Evolutionary conservation across 371 early-diverging fungal species (phyloP).

Genomic region (Zychaea mexicana): DNA sequence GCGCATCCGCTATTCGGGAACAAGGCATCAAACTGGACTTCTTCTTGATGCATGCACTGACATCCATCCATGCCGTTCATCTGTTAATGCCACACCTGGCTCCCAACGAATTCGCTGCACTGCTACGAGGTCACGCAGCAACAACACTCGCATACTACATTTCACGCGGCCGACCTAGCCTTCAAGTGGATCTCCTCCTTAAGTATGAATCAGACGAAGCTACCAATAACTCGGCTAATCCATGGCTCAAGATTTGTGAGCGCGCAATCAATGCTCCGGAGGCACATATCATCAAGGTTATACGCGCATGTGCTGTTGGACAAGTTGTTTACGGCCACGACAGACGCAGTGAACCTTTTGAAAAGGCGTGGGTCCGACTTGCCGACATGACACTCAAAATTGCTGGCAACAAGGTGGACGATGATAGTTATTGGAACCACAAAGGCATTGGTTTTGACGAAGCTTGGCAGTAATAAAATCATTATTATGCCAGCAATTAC

Average conservation of each 20-base stretch:
- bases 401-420: constrained; percentile 20
- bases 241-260: constrained; percentile 50
- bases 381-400: constrained; percentile 43
- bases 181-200: constrained; percentile 37
- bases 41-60: constrained; percentile 58
- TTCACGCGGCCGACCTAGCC: constrained; percentile 41
- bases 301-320: constrained; percentile 47
- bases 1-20: constrained; percentile 34
- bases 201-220: constrained; percentile 20
- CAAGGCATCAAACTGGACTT: constrained; percentile 41
- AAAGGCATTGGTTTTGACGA: constrained; percentile 44
- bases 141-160: constrained; percentile 39
- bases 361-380: constrained; percentile 28
- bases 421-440: constrained; percentile 32
- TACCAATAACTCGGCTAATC: constrained; percentile 23
- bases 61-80: constrained; percentile 55
- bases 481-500: not conserved
- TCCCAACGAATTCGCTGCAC: constrained; percentile 34
- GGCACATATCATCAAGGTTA: constrained; percentile 56
- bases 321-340: constrained; percentile 42
- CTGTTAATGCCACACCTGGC: constrained; percentile 27
- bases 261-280: constrained; percentile 48
- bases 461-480: constrained; percentile 20
- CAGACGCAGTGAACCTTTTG: constrained; percentile 2
- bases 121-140: constrained; percentile 45